Base-by-base conservation (phyloP, 129 eudicot genomes). In the Gnaphalium uliginosum region DNA sequence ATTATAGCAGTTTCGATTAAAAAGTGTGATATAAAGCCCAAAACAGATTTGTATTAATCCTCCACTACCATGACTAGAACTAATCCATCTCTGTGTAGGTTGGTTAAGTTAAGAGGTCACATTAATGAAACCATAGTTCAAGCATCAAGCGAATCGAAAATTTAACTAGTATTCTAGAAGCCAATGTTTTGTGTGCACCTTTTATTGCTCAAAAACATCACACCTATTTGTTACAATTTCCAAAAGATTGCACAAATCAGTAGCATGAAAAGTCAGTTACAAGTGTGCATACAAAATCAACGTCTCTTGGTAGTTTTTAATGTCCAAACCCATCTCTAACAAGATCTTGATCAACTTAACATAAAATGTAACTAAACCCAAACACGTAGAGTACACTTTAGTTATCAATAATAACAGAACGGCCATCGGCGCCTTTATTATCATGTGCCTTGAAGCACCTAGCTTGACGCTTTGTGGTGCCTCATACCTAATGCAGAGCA, bases 291-390 rank as follows among this genome's bases (percentile, higher is more conserved):
- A 30, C 17, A 75, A 63, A 41, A 50, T 50, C 21, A 8, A 41
- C 4, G 51, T 35, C 30, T 64, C 64, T 19, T 75, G 71, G 71
- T 21, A 22, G 35, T 26, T 57, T 29, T 21, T 50, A 4, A 46
- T 8, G 35, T 51, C 66, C 18, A 65, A 74, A 60, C 69, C 59
- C 26, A 61, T 74, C 68, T 74, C 41, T 18, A 10, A 64, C 30
- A 66, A 76, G 33, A 23, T 76, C 43, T 63, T 64, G 79, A 75
- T 46, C 15, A 72, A 65, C 54, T 66, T 21, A 66, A 54, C 57
- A 26, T 53, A 15, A 23, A 2, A 66, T 54, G 21, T 51, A 22
- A 9, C 67, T 9, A 17, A 14, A 24, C 67, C 25, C 67, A 66
- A 8, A 23, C 67, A 76, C 8, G 65, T 75, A 33, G 10, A 65